Percentiles rank a stretch among this genome's conserved stretches.
phyloP scores from a whole-genome alignment of 2,329 filamentous ascomycete species.

The Ophiostoma australiae region DNA sequence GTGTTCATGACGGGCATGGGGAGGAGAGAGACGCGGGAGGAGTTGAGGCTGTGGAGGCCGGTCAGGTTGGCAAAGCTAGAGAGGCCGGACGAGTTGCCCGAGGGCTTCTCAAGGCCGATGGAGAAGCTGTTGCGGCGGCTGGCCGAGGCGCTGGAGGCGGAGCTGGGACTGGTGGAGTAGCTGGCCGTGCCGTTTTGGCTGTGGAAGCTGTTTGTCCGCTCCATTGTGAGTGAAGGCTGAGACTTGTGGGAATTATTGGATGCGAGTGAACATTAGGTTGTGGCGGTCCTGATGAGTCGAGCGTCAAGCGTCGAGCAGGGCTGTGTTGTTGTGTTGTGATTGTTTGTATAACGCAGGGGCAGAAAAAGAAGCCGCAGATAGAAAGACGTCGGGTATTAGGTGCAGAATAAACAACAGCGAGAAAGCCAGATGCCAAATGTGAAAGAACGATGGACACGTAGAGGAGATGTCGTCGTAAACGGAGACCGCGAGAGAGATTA shows the following conservation, averaged over 20 bases:
- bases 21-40: constrained; percentile 23
- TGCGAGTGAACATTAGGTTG: constrained; percentile 16
- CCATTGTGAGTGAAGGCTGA: constrained; percentile 18
- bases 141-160: constrained; percentile 20
- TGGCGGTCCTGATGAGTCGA: background rate
- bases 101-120: constrained; percentile 24
- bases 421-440: background rate
- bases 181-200: constrained; percentile 22
- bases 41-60: constrained; percentile 21
- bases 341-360: background rate
- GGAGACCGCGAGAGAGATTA: constrained; percentile 1
- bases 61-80: constrained; percentile 23
- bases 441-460: background rate
- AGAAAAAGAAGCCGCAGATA: background rate
- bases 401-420: background rate
- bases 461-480: constrained; percentile 3
- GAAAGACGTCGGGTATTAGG: background rate
- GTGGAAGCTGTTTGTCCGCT: constrained; percentile 21
- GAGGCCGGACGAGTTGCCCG: constrained; percentile 21
- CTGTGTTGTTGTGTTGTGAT: background rate
- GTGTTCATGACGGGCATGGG: constrained; percentile 26
- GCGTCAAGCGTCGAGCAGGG: background rate
- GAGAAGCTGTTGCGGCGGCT: constrained; percentile 28
- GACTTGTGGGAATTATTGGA: constrained; percentile 8
- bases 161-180: constrained; percentile 23